Conservation (phyloP, 352 stramenopile genomes). For the Pythium biforme region DNA sequence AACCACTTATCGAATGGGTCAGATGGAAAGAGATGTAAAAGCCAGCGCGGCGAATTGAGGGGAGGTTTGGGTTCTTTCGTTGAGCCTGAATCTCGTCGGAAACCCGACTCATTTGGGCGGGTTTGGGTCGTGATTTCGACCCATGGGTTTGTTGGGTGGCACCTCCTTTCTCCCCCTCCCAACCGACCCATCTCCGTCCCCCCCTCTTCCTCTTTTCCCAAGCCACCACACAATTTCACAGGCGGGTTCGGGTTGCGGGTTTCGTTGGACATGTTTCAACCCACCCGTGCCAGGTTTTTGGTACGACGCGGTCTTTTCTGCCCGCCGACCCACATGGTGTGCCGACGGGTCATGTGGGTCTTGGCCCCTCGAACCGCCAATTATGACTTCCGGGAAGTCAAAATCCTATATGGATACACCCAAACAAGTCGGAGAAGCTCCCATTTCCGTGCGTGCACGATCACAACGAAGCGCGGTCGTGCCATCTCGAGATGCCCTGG, state of each 20-base stretch:
- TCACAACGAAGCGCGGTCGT: no score
- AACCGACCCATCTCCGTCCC: slow-evolving; percentile 22
- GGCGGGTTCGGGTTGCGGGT: slow-evolving; percentile 17
- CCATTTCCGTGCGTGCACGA: no score
- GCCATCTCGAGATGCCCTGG: no score
- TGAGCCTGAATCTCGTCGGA: slow-evolving; percentile 8
- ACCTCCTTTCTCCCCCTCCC: slow-evolving; percentile 6
- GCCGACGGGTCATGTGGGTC: slow-evolving; percentile 23
- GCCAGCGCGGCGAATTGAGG: not conserved
- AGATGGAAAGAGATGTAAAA: not conserved
- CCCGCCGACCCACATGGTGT: slow-evolving; percentile 17
- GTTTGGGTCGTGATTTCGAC: slow-evolving; percentile 13
- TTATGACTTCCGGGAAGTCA: not conserved
- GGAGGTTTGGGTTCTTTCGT: slow-evolving; percentile 8
- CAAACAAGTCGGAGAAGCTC: not conserved
- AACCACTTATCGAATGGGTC: not conserved
- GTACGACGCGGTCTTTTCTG: slow-evolving; percentile 17
- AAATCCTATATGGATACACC: slow-evolving; percentile 10
- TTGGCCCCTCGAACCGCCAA: not conserved
- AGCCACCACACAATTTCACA: slow-evolving; percentile 24
- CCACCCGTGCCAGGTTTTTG: slow-evolving; percentile 30
- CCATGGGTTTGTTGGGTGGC: slow-evolving; percentile 26
- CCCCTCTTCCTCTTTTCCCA: not conserved
- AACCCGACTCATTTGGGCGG: slow-evolving; percentile 15
- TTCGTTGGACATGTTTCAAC: not conserved